phyloP scores from a whole-genome alignment of 495 filamentous ascomycete genomes.

The Aspergillus taichungensis region DNA sequence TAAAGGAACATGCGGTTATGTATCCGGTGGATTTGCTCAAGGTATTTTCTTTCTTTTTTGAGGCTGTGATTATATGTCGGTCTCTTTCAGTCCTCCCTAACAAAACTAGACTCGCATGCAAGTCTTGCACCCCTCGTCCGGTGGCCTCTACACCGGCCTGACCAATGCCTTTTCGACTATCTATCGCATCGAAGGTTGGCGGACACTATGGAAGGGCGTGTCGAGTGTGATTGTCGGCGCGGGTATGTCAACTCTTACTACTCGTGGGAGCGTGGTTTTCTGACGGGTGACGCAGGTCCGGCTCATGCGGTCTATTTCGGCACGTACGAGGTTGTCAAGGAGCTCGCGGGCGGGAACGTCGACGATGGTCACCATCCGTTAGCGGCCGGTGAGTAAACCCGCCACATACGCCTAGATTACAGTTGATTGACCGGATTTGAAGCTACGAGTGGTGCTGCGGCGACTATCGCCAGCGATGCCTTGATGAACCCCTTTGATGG shows the following conservation, averaged over 20 bases:
- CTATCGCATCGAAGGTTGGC: slow-evolving; percentile 75
- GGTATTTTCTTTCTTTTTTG: slow-evolving; percentile 44
- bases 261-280: slow-evolving; percentile 4
- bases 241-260: slow-evolving; percentile 42
- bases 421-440: slow-evolving; percentile 12
- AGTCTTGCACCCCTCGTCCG: slow-evolving; percentile 79
- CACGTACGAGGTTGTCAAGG: slow-evolving; percentile 95
- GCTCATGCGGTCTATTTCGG: slow-evolving; percentile 98
- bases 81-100: slow-evolving; percentile 2
- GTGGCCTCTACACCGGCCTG: slow-evolving; percentile 81
- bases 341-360: slow-evolving; percentile 85
- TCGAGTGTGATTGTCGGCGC: slow-evolving; percentile 94
- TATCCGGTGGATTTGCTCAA: slow-evolving; percentile 98
- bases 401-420: background rate
- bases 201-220: slow-evolving; percentile 92
- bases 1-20: slow-evolving; percentile 90
- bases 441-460: slow-evolving; percentile 88
- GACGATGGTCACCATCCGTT: slow-evolving; percentile 85
- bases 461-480: slow-evolving; percentile 93
- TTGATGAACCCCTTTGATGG: slow-evolving; percentile 99
- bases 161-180: slow-evolving; percentile 89
- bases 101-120: slow-evolving; percentile 84
- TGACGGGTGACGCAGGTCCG: slow-evolving; percentile 53
- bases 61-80: background rate
- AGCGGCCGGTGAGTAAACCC: slow-evolving; percentile 64